Evolutionary conservation across 2,329 filamentous ascomycete species (phyloP), one percentile per base, ranked within the genome.

Genomic region (Cladorrhinum sp.): DNA sequence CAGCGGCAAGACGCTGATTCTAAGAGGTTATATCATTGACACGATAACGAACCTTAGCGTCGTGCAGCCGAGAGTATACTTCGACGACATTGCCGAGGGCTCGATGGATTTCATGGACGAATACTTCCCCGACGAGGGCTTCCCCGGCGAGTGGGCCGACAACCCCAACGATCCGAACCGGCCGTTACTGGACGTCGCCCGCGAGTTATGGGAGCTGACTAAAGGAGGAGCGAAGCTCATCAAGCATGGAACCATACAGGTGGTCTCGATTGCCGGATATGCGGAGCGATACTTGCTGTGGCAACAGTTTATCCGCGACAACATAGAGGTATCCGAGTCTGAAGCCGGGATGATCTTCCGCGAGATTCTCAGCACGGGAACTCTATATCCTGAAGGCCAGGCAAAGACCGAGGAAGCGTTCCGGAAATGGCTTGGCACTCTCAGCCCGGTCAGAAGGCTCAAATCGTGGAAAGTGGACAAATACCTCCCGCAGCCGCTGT

Each of bases 1-100:
- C 18, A n/a, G 33, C n/a, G 55, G 36, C 8, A 33, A 8, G n/a
- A 49, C 49, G 7, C 54, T 61, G n/a, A 18, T 58, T n/a, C 24
- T 55, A 20, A 55, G 54, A 16, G 59, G 59, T n/a, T 54, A 61
- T 33, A 16, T 20, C 48, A 24, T 58, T 14, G 59, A 54, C 54
- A 49, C 39, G 23, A 50, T 61, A 8, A 14, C 55, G 9, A 39
- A 58, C 4, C 14, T 61, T 20, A 28, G 55, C 33, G n/a, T 28
- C 20, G 48, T 48, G 12, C 30, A 46, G 14, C 26, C 16, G 7
- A 24, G 39, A 26, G 23, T 50, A 9, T 24, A 33, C 4, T 36
- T 57, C 7, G 46, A 52, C 24, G 24, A 26, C 12, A 53, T 54
- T 33, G 28, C 42, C 20, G 26, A 39, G 5, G 54, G 50, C 1